Base-by-base conservation (phyloP, 805 yeast species). In the Myxozyma sirexii region DNA sequence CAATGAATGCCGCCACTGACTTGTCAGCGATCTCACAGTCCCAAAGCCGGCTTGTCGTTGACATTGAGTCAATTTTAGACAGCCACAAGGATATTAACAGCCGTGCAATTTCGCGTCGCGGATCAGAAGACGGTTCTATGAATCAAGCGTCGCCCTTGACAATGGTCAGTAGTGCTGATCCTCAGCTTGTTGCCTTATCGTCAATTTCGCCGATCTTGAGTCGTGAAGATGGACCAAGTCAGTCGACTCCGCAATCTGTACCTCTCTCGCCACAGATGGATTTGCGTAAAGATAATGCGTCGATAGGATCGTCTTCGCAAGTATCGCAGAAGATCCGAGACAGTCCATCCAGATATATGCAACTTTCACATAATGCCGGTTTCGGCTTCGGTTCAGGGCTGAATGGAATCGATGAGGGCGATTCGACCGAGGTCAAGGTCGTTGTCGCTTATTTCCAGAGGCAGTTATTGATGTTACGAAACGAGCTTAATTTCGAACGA, bases 401-500 rank as follows among this genome's bases (percentile, higher is more conserved):
- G 33, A 15, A 10, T 3, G 23, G 37, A 4, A 29, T 17, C 4
- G 17, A n/a, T 3, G 56, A 42, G 15, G 21, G 23, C 29, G 13
- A 19, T 29, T 41, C 24, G 5, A 47, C 29, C 8, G 52, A 54
- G 13, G 39, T 24, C 21, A 38, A 38, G 17, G 13, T 24, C 3
- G 47, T 41, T 3, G 48, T 23, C 5, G 29, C 37, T 4, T 50
- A 51, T 68, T 75, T 79, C 13, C 82, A 82, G 56, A 75, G 89
- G 57, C 89, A 86, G 67, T 72, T 85, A 15, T 69, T 85, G 56
- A 74, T 85, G 38, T 66, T 78, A 59, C 79, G 79, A 53, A 86
- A 86, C 69, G 90, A 86, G 68, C 73, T 84, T 39, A 86, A 84
- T 50, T 86, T 86, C 66, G 75, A 82, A 2, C 77, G 79, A 50